These are phyloP conservation scores for Leptographium lundbergii DNA, from an alignment of 2,329 filamentous ascomycete species.

Conservation along the genomic window DNA sequence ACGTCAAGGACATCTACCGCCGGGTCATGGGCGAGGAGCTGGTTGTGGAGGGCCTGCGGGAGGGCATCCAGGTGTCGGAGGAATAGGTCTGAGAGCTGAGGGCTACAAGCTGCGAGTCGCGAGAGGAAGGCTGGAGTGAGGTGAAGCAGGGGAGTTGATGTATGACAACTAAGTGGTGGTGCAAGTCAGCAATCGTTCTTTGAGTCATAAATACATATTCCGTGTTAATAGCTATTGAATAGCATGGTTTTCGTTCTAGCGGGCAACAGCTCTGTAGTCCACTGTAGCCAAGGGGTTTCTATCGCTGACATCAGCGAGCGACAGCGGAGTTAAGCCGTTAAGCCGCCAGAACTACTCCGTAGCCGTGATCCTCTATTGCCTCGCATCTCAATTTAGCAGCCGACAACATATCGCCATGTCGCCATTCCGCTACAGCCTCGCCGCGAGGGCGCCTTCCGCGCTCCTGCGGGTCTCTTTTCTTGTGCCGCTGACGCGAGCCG, in stretches of 20 bases:
- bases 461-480: not conserved
- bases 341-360: too few relatives aligned
- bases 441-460: not conserved
- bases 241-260: not conserved
- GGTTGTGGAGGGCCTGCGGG: constrained; percentile 75
- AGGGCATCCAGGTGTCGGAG: constrained; percentile 62
- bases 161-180: not conserved
- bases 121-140: not conserved
- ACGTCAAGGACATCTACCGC: constrained; percentile 87
- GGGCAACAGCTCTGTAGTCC: not conserved
- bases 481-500: not conserved
- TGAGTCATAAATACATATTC: not conserved
- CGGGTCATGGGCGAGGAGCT: constrained; percentile 75
- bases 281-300: too few relatives aligned
- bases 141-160: not conserved
- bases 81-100: constrained; percentile 30
- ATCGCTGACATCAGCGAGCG: not conserved
- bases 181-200: not conserved
- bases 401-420: not conserved
- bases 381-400: too few relatives aligned
- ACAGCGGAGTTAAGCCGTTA: not conserved
- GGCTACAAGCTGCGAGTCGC: not conserved
- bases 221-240: not conserved
- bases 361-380: not conserved
- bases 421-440: not conserved